phyloP scores from a whole-genome alignment of 1,139 yeast species.

The Yamadazyma diddensiae region DNA sequence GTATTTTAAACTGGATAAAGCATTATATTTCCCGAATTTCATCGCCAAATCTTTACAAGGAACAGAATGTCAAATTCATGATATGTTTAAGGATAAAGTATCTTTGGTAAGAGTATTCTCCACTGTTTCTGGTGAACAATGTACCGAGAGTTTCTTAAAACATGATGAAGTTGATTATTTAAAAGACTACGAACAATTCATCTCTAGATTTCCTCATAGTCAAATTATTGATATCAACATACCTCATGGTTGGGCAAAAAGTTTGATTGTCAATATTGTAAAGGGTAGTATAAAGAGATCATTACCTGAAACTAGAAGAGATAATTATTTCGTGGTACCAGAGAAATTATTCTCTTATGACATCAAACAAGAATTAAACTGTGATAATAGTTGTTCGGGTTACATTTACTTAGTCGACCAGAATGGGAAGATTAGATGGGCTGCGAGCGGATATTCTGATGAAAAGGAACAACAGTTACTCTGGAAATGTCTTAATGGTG shows the following conservation, averaged over 20 bases:
- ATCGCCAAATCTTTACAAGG: constrained; percentile 54
- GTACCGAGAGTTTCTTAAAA: constrained; percentile 60
- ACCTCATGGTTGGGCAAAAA: constrained; percentile 70
- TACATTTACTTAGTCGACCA: constrained; percentile 77
- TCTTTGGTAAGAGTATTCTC: constrained; percentile 65
- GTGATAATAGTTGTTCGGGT: constrained; percentile 81
- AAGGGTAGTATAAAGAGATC: constrained; percentile 40
- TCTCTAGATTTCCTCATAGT: constrained; percentile 42
- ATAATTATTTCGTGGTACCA: constrained; percentile 61
- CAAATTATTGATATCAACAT: constrained; percentile 75
- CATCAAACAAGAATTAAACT: constrained; percentile 56
- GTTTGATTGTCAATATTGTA: constrained; percentile 55
- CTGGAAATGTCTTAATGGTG: constrained; percentile 64
- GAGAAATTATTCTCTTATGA: constrained; percentile 58
- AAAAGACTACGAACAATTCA: constrained; percentile 28
- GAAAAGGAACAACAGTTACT: constrained; percentile 59
- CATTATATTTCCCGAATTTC: constrained; percentile 85
- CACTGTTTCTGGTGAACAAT: constrained; percentile 69
- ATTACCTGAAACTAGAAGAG: constrained; percentile 51
- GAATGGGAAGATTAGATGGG: constrained; percentile 82
- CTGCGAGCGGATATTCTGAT: constrained; percentile 77
- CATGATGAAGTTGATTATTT: constrained; percentile 37
- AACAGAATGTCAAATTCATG: constrained; percentile 32
- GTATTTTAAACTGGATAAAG: constrained; percentile 69
- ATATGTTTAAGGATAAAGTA: constrained; percentile 48